phyloP scores from a whole-genome alignment of 169 alveolate species.

The Cryptosporidium xiaoi region DNA sequence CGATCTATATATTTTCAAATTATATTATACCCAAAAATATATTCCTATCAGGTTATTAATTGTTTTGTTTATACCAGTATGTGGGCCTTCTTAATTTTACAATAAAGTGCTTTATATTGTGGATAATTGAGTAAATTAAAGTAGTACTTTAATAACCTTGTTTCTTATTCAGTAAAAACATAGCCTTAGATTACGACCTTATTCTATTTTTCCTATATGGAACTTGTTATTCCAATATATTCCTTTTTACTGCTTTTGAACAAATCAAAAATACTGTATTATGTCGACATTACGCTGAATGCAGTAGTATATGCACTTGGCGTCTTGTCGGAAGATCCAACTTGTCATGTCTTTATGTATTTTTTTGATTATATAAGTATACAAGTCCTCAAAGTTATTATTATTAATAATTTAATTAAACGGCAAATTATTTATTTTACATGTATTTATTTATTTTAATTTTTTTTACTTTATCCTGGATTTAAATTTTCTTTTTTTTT shows the following conservation, averaged over 20 bases:
- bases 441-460: too few species aligned
- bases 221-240: slow-evolving; percentile 37
- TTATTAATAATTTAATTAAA: too few species aligned
- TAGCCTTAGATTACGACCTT: slow-evolving; percentile 18
- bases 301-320: slow-evolving; percentile 64
- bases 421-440: too few species aligned
- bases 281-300: slow-evolving; percentile 75
- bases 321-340: slow-evolving; percentile 77
- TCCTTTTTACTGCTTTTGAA: slow-evolving; percentile 21
- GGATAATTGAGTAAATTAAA: too few species aligned
- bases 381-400: too few species aligned
- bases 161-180: background rate
- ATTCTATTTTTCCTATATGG: slow-evolving; percentile 2
- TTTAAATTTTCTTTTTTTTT: too few species aligned
- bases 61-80: too few species aligned
- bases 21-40: too few species aligned
- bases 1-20: too few species aligned
- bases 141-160: slow-evolving; percentile 1
- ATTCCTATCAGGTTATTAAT: too few species aligned
- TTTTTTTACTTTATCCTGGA: too few species aligned
- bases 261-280: slow-evolving; percentile 29
- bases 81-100: too few species aligned
- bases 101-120: background rate
- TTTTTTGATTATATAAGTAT: background rate
- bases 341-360: slow-evolving; percentile 72